Base-by-base conservation (phyloP, 306 rosid genomes). In the Lagenaria siceraria region DNA sequence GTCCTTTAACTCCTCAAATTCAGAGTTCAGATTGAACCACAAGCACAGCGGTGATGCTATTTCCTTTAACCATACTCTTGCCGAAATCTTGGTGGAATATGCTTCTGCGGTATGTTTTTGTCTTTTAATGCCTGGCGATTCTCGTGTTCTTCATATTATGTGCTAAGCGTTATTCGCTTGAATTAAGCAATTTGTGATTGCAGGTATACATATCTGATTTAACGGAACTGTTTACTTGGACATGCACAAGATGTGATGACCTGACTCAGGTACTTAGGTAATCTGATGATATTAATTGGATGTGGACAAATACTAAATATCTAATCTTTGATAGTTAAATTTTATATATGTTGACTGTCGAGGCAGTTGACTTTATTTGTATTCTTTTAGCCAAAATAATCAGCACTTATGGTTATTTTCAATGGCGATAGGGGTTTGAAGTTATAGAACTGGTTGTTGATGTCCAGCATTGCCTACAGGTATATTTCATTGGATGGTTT, bases 391-490 rank as follows among this genome's bases (percentile, higher is more conserved):
- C 4, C 62, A 56, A 82, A 80, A 53, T 69, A 49, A 24, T 74
- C 81, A 63, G 42, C 73, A 80, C 66, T 79, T 74, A 73, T 77
- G 43, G 33, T 81, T 33, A 64, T 81, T 82, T 51, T 70, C 73
- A 55, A 83, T 89, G 80, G 69, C 62, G 78, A 86, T 92, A 96
- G 99, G 96, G 92, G 66, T 96, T 96, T 89, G 92, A 96, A 80
- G 82, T 96, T 87, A 87, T 96, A 78, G 99, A 96, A 87, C 76
- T 96, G 82, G 84, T 96, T 77, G 99, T 96, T 75, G 99, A 96
- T 59, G 78, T 96, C 35, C 92, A 92, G 89, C 93, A 92, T 72
- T 96, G 99, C 93, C 85, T 96, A 86, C 99, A 96, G 98, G 99
- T 78, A 78, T 31, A 24, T 64, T 33, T 51, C 63, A n/a, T 53